Evolutionary conservation across 1,284 basidiomycete species (phyloP), one percentile per base, ranked within the genome.

Genomic region (Rhodofomes roseus): DNA sequence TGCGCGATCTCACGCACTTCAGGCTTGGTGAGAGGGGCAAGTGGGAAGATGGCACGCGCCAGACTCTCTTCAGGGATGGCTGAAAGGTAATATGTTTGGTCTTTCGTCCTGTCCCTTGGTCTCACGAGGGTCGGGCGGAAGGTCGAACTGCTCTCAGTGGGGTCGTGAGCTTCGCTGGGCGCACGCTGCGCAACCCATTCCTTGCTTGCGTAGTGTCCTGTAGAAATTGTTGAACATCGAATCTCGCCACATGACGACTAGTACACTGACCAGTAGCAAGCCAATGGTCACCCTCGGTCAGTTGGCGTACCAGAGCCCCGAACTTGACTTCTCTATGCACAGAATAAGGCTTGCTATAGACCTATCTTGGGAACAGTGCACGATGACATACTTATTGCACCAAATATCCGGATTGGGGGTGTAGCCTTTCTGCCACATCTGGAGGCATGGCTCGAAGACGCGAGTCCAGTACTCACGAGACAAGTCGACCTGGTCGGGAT

Each of bases 371-470:
- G 14, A 62, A 39, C 29, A 5, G 48, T 16, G 55, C 39, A 34
- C 11, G 11, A 5, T 5, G 5, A 8, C 77, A 58, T 55, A 92
- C 92, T 80, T 84, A 73, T 99, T 98, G 72, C 96, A 98, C 79
- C 86, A 88, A 1, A 98, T 88, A 70, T 98, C 96, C 0, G 96
- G 95, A 73, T 98, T 98, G 0, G 96, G 96, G 0, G 93, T 96
- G 20, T 80, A 71, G 0, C 94, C 95, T 1, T 74, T 66, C 67
- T 90, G 83, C 93, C 95, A 96, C 18, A 81, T 76, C 37, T 77
- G 78, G 25, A 97, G 72, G 1, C 92, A 84, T 1, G 94, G 94
- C 67, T 93, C 87, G 66, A 96, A 97, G 14, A 97, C 93, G 29
- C 84, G 80, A 12, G 80, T 86, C 95, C 95, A 97, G 69, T 96